A percentile compares a stretch with the other conserved stretches of the same genome.
These are phyloP conservation scores for Insectozyma bohioensis DNA, from an alignment of 1,139 yeast species.

Conservation along the genomic window DNA sequence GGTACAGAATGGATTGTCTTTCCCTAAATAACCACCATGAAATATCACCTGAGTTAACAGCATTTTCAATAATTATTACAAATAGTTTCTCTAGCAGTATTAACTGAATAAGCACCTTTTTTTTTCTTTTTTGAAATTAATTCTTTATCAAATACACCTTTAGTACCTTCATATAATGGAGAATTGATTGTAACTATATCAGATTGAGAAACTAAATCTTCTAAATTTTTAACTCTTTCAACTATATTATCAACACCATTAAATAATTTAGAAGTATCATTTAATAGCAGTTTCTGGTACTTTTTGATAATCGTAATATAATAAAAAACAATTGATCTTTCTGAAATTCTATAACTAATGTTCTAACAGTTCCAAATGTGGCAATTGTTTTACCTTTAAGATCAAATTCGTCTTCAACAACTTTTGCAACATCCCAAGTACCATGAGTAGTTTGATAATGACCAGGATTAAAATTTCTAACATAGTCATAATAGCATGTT, in stretches of 20 bases:
- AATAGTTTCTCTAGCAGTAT: constrained; percentile 86
- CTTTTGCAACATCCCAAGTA: constrained; percentile 78
- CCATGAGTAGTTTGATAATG: constrained; percentile 64
- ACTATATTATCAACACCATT: constrained; percentile 43
- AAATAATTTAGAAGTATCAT: constrained; percentile 37
- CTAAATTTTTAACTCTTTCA: constrained; percentile 61
- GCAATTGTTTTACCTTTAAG: constrained; percentile 75
- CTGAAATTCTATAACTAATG: constrained; percentile 77
- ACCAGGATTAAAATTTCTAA: constrained; percentile 76
- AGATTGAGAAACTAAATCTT: constrained; percentile 66
- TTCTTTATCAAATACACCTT: constrained; percentile 67
- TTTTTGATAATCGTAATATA: constrained; percentile 75
- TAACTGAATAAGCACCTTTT: constrained; percentile 75
- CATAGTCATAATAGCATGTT: constrained; percentile 77
- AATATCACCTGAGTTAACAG: constrained; percentile 65
- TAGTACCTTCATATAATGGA: constrained; percentile 72
- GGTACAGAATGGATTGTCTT: no score
- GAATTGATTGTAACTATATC: constrained; percentile 79
- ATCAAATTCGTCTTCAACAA: constrained; percentile 72
- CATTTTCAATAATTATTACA: constrained; percentile 74
- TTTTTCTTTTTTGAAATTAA: constrained; percentile 70
- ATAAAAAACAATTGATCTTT: constrained; percentile 70
- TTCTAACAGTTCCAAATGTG: constrained; percentile 82
- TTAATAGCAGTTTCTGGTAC: constrained; percentile 58
- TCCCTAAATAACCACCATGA: constrained; percentile 85